Evolutionary conservation across 2,329 filamentous ascomycete genomes (phyloP).

Genomic region (Colletotrichum paranaense): DNA sequence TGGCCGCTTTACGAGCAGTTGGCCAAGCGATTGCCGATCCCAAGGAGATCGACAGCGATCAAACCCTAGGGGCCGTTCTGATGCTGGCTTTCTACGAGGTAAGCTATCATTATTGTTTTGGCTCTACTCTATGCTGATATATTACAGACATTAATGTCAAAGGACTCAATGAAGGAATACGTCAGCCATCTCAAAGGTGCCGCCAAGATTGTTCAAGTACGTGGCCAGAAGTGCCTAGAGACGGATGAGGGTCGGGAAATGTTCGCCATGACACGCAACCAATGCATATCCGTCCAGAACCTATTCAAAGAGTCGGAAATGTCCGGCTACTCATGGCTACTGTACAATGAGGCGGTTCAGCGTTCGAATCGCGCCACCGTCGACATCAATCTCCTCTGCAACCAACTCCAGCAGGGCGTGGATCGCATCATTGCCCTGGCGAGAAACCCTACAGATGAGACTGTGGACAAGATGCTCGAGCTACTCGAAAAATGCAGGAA

Average conservation of each 20-base stretch:
- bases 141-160: slow-evolving; percentile 30
- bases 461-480: slow-evolving; percentile 19
- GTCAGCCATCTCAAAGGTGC: slow-evolving; percentile 39
- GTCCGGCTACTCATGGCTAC: slow-evolving; percentile 36
- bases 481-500: slow-evolving; percentile 18
- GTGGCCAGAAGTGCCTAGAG: slow-evolving; percentile 30
- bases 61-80: slow-evolving; percentile 32
- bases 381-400: slow-evolving; percentile 34
- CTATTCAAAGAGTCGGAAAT: slow-evolving; percentile 33
- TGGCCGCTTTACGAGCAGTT: slow-evolving; percentile 30
- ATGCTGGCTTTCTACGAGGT: slow-evolving; percentile 38
- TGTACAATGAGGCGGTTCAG: slow-evolving; percentile 31
- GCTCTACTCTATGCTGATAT: not conserved
- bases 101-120: rapidly evolving
- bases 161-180: slow-evolving; percentile 38
- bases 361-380: slow-evolving; percentile 31
- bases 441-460: slow-evolving; percentile 3
- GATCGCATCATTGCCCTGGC: slow-evolving; percentile 22
- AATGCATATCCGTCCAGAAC: slow-evolving; percentile 35
- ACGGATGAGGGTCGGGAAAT: slow-evolving; percentile 36
- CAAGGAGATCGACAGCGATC: slow-evolving; percentile 25
- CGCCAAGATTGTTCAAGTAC: slow-evolving; percentile 37
- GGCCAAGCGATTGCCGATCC: slow-evolving; percentile 31
- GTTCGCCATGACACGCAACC: slow-evolving; percentile 39
- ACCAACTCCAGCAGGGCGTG: slow-evolving; percentile 35